Conservation (phyloP, 768 basidiomycete species). For the Leccinum obscurum region DNA sequence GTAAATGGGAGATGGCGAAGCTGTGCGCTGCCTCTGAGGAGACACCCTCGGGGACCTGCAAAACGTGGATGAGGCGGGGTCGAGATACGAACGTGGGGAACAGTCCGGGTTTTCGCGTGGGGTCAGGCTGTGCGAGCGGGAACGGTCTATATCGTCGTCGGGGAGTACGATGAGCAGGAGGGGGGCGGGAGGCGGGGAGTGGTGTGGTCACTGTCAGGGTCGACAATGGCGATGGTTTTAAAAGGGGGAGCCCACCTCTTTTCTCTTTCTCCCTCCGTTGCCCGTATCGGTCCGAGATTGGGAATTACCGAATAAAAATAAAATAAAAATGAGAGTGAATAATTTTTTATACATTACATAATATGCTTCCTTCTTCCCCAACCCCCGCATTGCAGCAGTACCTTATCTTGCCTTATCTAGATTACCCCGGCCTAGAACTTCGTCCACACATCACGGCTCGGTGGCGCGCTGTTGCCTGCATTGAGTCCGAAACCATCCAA, state of each 20-base stretch:
- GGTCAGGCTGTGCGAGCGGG: slow-evolving; percentile 3
- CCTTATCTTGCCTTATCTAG: slow-evolving; percentile 28
- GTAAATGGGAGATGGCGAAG: slow-evolving; percentile 25
- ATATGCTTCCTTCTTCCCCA: slow-evolving; percentile 2
- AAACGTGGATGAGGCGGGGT: slow-evolving; percentile 29
- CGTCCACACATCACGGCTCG: slow-evolving; percentile 1
- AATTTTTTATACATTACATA: slow-evolving; percentile 10
- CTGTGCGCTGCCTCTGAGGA: slow-evolving; percentile 18
- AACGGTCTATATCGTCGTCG: background rate
- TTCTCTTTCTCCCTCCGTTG: slow-evolving; percentile 18
- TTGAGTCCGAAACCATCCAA: slow-evolving; percentile 9
- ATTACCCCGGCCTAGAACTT: slow-evolving; percentile 28
- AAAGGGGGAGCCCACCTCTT: slow-evolving; percentile 3
- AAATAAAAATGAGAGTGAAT: background rate
- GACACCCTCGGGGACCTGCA: slow-evolving; percentile 27
- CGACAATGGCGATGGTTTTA: slow-evolving; percentile 16
- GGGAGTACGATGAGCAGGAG: background rate
- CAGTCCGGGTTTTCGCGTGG: slow-evolving; percentile 12
- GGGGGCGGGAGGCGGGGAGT: background rate
- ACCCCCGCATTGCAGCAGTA: slow-evolving; percentile 23
- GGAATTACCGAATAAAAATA: slow-evolving; percentile 13
- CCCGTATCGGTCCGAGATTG: slow-evolving; percentile 29
- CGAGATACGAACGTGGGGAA: slow-evolving; percentile 27
- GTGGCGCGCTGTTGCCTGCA: background rate
- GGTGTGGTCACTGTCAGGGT: slow-evolving; percentile 3